A percentile compares a stretch with the other conserved stretches of the same genome.
These are phyloP conservation scores for Fusarium dlaminii DNA, from an alignment of 2,329 filamentous ascomycete genomes.

Conservation along the genomic window DNA sequence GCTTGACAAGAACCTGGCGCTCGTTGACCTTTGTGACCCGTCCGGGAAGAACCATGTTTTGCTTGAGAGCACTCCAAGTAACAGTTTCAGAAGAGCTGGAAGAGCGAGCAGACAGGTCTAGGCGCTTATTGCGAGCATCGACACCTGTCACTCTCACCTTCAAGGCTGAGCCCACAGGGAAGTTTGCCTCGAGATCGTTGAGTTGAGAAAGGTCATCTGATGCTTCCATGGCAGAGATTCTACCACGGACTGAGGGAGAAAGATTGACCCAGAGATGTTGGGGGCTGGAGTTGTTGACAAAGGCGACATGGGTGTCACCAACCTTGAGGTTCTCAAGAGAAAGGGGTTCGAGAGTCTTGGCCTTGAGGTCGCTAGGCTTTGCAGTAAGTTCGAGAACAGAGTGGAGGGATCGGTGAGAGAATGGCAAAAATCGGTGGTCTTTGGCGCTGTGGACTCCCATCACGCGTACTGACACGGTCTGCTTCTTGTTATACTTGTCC, in stretches of 20 bases:
- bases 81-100: constrained; percentile 59
- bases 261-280: constrained; percentile 91
- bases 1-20: constrained; percentile 83
- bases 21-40: constrained; percentile 88
- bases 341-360: constrained; percentile 59
- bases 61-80: constrained; percentile 75
- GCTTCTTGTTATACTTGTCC: constrained; percentile 73
- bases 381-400: constrained; percentile 88
- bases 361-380: constrained; percentile 73
- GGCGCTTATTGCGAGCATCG: constrained; percentile 74
- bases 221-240: constrained; percentile 83
- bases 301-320: constrained; percentile 79
- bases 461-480: constrained; percentile 78
- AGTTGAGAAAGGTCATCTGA: constrained; percentile 86
- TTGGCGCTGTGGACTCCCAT: constrained; percentile 90
- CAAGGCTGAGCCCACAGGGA: constrained; percentile 89
- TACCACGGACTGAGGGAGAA: constrained; percentile 86
- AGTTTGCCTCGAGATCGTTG: constrained; percentile 78
- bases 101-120: constrained; percentile 86
- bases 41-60: constrained; percentile 83
- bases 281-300: constrained; percentile 87
- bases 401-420: constrained; percentile 84
- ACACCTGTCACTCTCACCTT: constrained; percentile 81
- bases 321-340: constrained; percentile 77
- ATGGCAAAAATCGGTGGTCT: constrained; percentile 90